These are phyloP conservation scores for Uronychia setigera DNA, from an alignment of 73 alveolate genomes.

Conservation along the genomic window DNA sequence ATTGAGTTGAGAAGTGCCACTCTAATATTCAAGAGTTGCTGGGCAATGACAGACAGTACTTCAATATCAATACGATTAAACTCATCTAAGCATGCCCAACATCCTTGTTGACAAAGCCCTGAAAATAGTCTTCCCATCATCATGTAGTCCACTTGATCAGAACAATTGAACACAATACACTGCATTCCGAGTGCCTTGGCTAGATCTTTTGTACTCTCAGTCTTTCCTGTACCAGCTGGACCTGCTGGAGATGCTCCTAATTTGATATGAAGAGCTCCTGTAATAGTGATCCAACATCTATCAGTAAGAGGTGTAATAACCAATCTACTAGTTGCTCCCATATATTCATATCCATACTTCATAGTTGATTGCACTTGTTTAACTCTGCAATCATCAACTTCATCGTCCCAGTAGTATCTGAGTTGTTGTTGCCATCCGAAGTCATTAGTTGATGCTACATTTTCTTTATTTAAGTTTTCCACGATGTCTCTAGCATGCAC, in stretches of 20 bases:
- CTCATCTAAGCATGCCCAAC: constrained; percentile 99
- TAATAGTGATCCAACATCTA: constrained; percentile 99
- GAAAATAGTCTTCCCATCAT: constrained; percentile 99
- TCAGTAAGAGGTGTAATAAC: constrained; percentile 98
- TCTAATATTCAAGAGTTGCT: constrained; percentile 88
- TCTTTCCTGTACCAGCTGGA: constrained; percentile 99
- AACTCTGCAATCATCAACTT: constrained; percentile 74
- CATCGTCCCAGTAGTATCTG: constrained; percentile 96
- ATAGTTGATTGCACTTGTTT: constrained; percentile 90
- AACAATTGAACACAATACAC: constrained; percentile 99
- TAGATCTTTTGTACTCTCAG: constrained; percentile 99
- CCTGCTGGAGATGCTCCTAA: constrained; percentile 99
- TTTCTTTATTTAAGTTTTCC: constrained; percentile 61
- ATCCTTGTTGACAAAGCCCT: constrained; percentile 98
- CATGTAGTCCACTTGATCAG: constrained; percentile 98
- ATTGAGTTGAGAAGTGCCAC: constrained; percentile 90
- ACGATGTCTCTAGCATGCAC: constrained; percentile 98
- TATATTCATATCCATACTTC: constrained; percentile 99
- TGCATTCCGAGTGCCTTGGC: constrained; percentile 99
- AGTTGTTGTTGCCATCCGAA: constrained; percentile 82
- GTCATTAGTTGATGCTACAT: constrained; percentile 66
- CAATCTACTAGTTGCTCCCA: constrained; percentile 98
- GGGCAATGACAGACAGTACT: constrained; percentile 99
- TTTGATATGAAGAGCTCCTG: constrained; percentile 99
- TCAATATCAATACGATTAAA: constrained; percentile 99